Evolutionary conservation across 176 grass and related monocot genomes (phyloP).

Genomic region (Triticum aestivum): DNA sequence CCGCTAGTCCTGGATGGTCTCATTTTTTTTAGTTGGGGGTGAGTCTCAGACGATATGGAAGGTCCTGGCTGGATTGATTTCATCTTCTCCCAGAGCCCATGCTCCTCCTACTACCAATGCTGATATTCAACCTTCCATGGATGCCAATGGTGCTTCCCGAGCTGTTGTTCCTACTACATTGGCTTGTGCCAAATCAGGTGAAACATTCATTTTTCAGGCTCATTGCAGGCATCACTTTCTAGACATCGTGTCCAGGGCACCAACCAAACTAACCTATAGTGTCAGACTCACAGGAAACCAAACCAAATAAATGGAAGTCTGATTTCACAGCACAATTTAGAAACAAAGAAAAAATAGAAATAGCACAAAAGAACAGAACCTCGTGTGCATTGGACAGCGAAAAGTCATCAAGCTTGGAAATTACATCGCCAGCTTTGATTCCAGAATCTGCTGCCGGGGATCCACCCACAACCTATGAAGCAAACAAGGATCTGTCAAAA

Average conservation of each 20-base stretch:
- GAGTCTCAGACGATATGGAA: neutral
- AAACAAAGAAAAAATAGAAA: neutral
- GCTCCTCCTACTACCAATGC: neutral
- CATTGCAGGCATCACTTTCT: too few relatives aligned
- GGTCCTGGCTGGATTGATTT: neutral
- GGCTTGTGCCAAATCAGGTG: neutral
- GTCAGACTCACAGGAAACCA: too few relatives aligned
- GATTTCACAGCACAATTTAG: neutral
- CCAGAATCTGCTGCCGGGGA: neutral
- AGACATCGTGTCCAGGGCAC: too few relatives aligned
- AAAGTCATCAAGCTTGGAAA: neutral
- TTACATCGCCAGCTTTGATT: neutral
- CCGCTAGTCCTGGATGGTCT: too few relatives aligned
- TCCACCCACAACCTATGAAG: conserved; percentile 1
- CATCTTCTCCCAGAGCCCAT: neutral
- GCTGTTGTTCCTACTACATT: neutral
- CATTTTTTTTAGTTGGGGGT: too few relatives aligned
- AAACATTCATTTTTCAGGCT: too few relatives aligned
- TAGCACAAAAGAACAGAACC: neutral
- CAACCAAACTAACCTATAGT: too few relatives aligned
- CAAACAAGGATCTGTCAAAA: neutral
- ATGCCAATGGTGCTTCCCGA: neutral
- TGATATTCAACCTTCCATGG: neutral
- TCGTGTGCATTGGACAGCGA: neutral
- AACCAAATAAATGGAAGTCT: neutral